phyloP scores from a whole-genome alignment of 2,329 filamentous ascomycete species.

The Clonostachys rosea region DNA sequence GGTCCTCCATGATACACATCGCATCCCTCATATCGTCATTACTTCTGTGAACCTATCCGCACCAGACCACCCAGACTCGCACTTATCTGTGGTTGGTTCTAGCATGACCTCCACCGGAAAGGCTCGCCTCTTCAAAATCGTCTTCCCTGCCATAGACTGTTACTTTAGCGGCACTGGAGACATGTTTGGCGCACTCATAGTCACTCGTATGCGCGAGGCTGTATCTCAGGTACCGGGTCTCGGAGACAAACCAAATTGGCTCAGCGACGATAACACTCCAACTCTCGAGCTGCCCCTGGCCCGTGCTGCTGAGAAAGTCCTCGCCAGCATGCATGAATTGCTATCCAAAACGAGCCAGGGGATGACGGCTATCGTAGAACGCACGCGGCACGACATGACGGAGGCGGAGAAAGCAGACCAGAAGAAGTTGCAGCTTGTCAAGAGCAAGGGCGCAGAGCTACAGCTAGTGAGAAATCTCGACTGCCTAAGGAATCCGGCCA shows the following conservation, averaged over 20 bases:
- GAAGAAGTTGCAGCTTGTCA: slow-evolving; percentile 60
- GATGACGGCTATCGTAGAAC: slow-evolving; percentile 47
- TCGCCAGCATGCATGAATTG: slow-evolving; percentile 89
- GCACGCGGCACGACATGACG: slow-evolving; percentile 32
- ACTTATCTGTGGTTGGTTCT: slow-evolving; percentile 72
- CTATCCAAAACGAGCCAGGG: slow-evolving; percentile 64
- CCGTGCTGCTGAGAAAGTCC: slow-evolving; percentile 76
- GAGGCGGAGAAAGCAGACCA: slow-evolving; percentile 39
- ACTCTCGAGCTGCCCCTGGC: slow-evolving; percentile 76
- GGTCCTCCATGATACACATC: slow-evolving; percentile 69
- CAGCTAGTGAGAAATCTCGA: slow-evolving; percentile 72
- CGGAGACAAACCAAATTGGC: slow-evolving; percentile 59
- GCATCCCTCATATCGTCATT: slow-evolving; percentile 84
- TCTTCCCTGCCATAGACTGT: slow-evolving; percentile 82
- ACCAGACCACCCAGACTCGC: slow-evolving; percentile 39
- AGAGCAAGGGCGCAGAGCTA: slow-evolving; percentile 85
- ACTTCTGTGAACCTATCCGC: slow-evolving; percentile 75
- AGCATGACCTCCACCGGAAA: slow-evolving; percentile 58
- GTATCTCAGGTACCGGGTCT: slow-evolving; percentile 46
- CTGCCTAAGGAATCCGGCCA: slow-evolving; percentile 61
- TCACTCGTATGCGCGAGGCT: slow-evolving; percentile 83
- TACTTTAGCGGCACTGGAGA: slow-evolving; percentile 97
- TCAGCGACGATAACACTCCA: slow-evolving; percentile 66
- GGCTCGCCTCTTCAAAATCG: slow-evolving; percentile 83
- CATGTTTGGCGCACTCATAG: slow-evolving; percentile 93